These are phyloP conservation scores for Aspergillus versicolor DNA, from an alignment of 2,329 filamentous ascomycete genomes.

Conservation along the genomic window DNA sequence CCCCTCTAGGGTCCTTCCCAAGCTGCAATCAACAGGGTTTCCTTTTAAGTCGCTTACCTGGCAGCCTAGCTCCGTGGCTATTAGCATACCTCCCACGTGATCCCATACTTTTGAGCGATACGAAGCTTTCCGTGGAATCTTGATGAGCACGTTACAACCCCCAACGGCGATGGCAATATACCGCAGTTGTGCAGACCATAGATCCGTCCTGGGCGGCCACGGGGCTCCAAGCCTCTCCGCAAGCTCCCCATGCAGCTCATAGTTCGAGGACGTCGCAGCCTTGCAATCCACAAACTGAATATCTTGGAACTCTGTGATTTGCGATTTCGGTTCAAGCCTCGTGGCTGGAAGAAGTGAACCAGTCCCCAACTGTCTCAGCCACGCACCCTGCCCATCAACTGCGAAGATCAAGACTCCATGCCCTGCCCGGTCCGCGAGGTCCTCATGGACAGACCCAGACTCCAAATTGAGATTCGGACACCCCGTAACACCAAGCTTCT, in stretches of 20 bases:
- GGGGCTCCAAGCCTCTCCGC: conserved; percentile 39
- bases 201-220: conserved; percentile 49
- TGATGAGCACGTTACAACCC: conserved; percentile 50
- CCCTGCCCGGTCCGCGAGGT: conserved; percentile 45
- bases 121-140: conserved; percentile 44
- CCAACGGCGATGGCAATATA: conserved; percentile 54
- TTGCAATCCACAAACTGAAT: conserved; percentile 49
- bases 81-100: conserved; percentile 54
- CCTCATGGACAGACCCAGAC: conserved; percentile 34
- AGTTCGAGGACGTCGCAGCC: conserved; percentile 36
- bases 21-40: conserved; percentile 48
- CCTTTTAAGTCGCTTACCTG: conserved; percentile 53
- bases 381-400: conserved; percentile 46
- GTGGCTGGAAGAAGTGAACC: conserved; percentile 32
- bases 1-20: conserved; percentile 39
- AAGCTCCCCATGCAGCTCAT: conserved; percentile 41
- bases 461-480: conserved; percentile 60
- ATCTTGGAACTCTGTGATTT: conserved; percentile 30
- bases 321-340: conserved; percentile 28
- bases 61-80: conserved; percentile 52
- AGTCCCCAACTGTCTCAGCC: conserved; percentile 39
- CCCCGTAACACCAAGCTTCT: conserved; percentile 60
- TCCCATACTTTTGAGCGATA: conserved; percentile 56
- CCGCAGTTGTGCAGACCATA: conserved; percentile 56
- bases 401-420: conserved; percentile 53